Conservation (phyloP, 176 grass and related monocot species). For the Microstegium vimineum region DNA sequence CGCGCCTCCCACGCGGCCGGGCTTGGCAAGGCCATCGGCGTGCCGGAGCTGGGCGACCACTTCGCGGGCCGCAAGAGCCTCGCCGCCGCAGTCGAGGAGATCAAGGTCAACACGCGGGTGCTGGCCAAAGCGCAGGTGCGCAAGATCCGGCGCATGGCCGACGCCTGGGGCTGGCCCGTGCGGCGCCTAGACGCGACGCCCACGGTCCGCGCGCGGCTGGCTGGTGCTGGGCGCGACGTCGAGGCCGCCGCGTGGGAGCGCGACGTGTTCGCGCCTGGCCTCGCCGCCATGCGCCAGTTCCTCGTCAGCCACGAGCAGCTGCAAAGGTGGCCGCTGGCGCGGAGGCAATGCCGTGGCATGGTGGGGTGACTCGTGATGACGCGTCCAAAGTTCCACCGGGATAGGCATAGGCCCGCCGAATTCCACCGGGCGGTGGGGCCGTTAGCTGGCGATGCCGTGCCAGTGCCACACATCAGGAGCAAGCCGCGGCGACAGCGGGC, state of each 20-base stretch:
- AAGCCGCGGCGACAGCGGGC: too few species aligned
- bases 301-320: constrained; percentile 6
- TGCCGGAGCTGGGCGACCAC: constrained; percentile 64
- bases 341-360: constrained; percentile 42
- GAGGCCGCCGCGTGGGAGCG: constrained; percentile 54
- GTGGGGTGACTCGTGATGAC: constrained; percentile 4
- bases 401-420: too few species aligned
- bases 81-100: constrained; percentile 47
- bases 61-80: constrained; percentile 41
- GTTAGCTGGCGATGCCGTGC: too few species aligned
- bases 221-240: constrained; percentile 20
- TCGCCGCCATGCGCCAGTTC: constrained; percentile 53
- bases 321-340: neutral
- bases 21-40: constrained; percentile 75
- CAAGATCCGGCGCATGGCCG: constrained; percentile 66
- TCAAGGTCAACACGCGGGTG: constrained; percentile 80
- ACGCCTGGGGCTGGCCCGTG: constrained; percentile 62
- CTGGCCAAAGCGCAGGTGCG: constrained; percentile 62
- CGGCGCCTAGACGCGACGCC: constrained; percentile 66
- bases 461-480: too few species aligned
- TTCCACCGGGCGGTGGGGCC: too few species aligned
- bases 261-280: constrained; percentile 56
- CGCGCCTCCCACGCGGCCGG: constrained; percentile 51
- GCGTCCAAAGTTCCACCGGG: too few species aligned
- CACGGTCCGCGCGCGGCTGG: constrained; percentile 46